These are phyloP conservation scores for Citrus maxima DNA, from an alignment of 345 rosid genomes.

Conservation along the genomic window DNA sequence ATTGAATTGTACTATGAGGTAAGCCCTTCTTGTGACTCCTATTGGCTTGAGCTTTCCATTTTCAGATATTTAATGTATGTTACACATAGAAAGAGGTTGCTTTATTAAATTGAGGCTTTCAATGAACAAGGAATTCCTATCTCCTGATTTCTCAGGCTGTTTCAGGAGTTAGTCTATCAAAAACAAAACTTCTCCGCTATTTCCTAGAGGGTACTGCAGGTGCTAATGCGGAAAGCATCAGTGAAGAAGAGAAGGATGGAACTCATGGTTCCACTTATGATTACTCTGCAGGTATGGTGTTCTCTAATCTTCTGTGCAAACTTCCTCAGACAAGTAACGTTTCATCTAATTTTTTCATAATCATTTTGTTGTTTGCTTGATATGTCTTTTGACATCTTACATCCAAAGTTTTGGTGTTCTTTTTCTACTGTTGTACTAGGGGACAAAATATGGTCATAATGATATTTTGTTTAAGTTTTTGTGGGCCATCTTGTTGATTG, in stretches of 20 bases:
- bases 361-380: neutral
- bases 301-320: neutral
- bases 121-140: neutral
- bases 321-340: neutral
- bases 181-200: slow-evolving; percentile 47
- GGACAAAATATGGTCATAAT: neutral
- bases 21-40: slow-evolving; percentile 15
- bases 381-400: neutral
- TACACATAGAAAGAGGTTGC: neutral
- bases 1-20: slow-evolving; percentile 90
- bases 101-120: neutral
- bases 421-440: neutral
- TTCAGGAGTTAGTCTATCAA: slow-evolving; percentile 51
- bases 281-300: slow-evolving; percentile 25
- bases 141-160: slow-evolving; percentile 44
- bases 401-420: neutral
- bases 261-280: slow-evolving; percentile 17
- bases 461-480: neutral
- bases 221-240: slow-evolving; percentile 46
- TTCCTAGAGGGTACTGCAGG: slow-evolving; percentile 86
- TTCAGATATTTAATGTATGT: neutral
- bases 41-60: neutral
- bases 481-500: neutral
- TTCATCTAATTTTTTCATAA: too few relatives aligned
- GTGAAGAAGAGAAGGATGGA: slow-evolving; percentile 40